Conservation (phyloP, 2,329 filamentous ascomycete species). For the Apiospora hydei region DNA sequence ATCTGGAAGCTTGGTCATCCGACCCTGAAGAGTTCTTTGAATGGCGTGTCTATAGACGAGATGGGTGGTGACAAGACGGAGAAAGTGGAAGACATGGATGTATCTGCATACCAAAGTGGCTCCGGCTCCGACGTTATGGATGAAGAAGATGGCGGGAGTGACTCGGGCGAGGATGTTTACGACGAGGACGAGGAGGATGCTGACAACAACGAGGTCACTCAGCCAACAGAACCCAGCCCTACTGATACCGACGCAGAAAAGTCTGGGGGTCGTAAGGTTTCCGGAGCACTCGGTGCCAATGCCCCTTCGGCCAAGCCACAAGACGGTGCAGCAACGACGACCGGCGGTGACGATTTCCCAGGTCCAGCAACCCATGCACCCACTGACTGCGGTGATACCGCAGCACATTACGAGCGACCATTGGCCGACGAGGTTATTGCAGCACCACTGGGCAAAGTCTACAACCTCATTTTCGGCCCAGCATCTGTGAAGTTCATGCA, state of each 20-base stretch:
- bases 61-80: slow-evolving; percentile 91
- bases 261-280: slow-evolving; percentile 74
- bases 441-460: slow-evolving; percentile 91
- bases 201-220: slow-evolving; percentile 51
- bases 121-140: slow-evolving; percentile 65
- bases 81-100: slow-evolving; percentile 68
- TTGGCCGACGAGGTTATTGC: slow-evolving; percentile 86
- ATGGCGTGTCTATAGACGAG: slow-evolving; percentile 83
- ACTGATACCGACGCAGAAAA: slow-evolving; percentile 68
- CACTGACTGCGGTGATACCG: slow-evolving; percentile 83
- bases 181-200: slow-evolving; percentile 82
- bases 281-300: slow-evolving; percentile 59
- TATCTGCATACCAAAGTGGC: slow-evolving; percentile 57
- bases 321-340: slow-evolving; percentile 52
- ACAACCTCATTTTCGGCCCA: slow-evolving; percentile 85
- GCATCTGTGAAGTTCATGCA: slow-evolving; percentile 81
- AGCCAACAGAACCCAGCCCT: slow-evolving; percentile 49
- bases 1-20: slow-evolving; percentile 99
- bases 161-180: slow-evolving; percentile 78
- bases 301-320: slow-evolving; percentile 57
- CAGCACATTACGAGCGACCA: slow-evolving; percentile 82
- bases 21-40: slow-evolving; percentile 86
- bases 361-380: slow-evolving; percentile 82
- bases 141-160: slow-evolving; percentile 59
- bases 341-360: slow-evolving; percentile 72